Conservation (phyloP, 768 basidiomycete species). For the Podaxis pistillaris region DNA sequence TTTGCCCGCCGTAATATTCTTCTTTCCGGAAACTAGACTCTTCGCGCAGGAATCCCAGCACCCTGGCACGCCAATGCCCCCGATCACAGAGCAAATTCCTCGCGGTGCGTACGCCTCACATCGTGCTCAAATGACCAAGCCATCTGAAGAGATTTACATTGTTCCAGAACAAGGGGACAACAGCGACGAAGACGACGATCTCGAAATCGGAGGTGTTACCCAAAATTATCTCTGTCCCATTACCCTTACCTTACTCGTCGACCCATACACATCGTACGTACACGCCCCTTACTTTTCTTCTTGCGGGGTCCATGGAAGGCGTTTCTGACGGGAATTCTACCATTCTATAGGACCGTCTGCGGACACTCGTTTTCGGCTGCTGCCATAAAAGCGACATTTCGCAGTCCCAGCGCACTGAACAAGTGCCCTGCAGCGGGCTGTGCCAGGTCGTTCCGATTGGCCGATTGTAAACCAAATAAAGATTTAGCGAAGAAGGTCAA, state of each 20-base stretch:
- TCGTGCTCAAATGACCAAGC: not conserved
- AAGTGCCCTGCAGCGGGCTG: slow-evolving; percentile 78
- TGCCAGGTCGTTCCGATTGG: slow-evolving; percentile 51
- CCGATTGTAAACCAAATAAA: slow-evolving; percentile 51
- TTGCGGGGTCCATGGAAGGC: not conserved
- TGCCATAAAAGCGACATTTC: slow-evolving; percentile 68
- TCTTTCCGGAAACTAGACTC: slow-evolving; percentile 7
- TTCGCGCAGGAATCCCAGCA: slow-evolving; percentile 59
- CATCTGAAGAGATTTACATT: not conserved
- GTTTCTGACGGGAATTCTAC: slow-evolving; percentile 12
- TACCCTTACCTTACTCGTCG: slow-evolving; percentile 57
- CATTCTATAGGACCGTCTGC: slow-evolving; percentile 53
- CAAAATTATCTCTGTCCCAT: slow-evolving; percentile 87
- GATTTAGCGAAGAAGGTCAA: slow-evolving; percentile 63
- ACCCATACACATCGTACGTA: slow-evolving; percentile 84
- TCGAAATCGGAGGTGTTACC: slow-evolving; percentile 84
- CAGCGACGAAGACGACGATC: slow-evolving; percentile 83
- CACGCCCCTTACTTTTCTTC: not conserved
- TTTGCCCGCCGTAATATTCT: not conserved
- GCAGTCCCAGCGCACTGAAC: slow-evolving; percentile 26
- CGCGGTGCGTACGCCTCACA: slow-evolving; percentile 44
- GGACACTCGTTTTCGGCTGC: slow-evolving; percentile 79
- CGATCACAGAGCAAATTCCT: slow-evolving; percentile 68
- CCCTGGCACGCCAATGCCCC: slow-evolving; percentile 70
- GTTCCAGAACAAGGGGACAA: slow-evolving; percentile 75